Evolutionary conservation across 805 yeast species (phyloP), one percentile per base, ranked within the genome.

Genomic region (Wickerhamiella sorbophila): DNA sequence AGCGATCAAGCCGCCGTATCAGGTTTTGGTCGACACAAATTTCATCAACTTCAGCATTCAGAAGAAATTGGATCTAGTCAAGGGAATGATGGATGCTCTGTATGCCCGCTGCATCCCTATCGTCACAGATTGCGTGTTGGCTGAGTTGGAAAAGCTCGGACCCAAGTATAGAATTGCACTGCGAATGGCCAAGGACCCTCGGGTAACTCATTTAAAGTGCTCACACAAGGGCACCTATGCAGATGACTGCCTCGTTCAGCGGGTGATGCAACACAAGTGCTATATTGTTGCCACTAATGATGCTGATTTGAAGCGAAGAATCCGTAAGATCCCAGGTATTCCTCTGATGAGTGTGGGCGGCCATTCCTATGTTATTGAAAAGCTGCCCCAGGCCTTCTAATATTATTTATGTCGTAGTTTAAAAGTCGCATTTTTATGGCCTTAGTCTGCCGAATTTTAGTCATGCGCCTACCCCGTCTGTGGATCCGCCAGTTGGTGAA

Each of bases 1-100:
- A 58, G 85, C 96, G 15, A 83, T 91, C 50, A 85, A 83, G 60
- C 98, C 98, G n/a, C 98, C 98, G 36, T 91, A 91, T 57, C 97
- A 91, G 60, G 88, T 91, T 4, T 70, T 91, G 16, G 78, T 91
- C 39, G 98, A 91, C 75, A 91, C 98, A 22, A 91, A 91, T 67
- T 91, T 91, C 63, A 83, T 91, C 62, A 91, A 91, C 66, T 87
- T 87, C 63, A 83, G 95, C 48, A 88, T 91, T 50, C 96, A 86
- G 60, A 91, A 91, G 66, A 91, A 91, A 56, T 77, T 91, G 42
- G 98, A 91, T 59, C 67, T 91, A 8, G 87, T 85, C n/a, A 73
- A 86, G 53, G 98, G 96, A 10, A 80, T 91, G 80, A 88, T 91
- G 97, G 97, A 88, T 60, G 73, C 93, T 44, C 65, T 88, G 32